These are phyloP conservation scores for Suillus fuscotomentosus DNA, from an alignment of 768 basidiomycete species.

Conservation along the genomic window DNA sequence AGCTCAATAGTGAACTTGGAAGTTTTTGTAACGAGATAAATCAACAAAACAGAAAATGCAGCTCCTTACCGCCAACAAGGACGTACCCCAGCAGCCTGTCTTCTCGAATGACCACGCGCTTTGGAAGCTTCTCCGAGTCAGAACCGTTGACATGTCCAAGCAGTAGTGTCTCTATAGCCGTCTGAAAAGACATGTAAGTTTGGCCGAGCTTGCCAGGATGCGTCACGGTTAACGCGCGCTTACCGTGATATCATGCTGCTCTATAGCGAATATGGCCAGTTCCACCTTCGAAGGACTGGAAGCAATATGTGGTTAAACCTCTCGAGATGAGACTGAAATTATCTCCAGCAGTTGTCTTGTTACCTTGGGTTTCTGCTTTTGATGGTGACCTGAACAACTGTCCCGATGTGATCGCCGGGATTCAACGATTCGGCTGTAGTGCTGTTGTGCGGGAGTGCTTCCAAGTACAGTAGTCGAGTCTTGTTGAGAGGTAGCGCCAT, in stretches of 20 bases:
- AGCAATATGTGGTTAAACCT: not conserved
- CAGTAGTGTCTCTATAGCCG: not conserved
- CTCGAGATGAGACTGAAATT: too few species aligned
- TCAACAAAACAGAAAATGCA: not conserved
- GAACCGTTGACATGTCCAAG: not conserved
- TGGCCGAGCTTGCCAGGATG: not conserved
- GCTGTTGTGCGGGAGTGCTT: not conserved
- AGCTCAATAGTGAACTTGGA: not conserved
- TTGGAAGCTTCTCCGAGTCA: not conserved
- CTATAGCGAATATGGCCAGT: not conserved
- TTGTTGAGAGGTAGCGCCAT: conserved; percentile 1
- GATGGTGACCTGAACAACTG: conserved; percentile 3
- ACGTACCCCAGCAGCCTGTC: not conserved
- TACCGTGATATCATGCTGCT: not conserved
- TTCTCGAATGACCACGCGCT: not conserved
- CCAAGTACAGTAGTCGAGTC: not conserved
- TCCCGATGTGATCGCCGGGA: not conserved
- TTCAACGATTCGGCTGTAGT: not conserved
- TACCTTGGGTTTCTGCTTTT: not conserved
- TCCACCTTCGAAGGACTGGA: not conserved
- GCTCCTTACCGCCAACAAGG: not conserved
- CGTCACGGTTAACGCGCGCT: not conserved
- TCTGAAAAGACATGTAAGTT: not conserved
- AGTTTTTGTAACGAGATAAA: not conserved
- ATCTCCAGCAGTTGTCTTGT: not conserved